Evolutionary conservation across 2,329 filamentous ascomycete species (phyloP).

Genomic region (Neonectria coccinea): DNA sequence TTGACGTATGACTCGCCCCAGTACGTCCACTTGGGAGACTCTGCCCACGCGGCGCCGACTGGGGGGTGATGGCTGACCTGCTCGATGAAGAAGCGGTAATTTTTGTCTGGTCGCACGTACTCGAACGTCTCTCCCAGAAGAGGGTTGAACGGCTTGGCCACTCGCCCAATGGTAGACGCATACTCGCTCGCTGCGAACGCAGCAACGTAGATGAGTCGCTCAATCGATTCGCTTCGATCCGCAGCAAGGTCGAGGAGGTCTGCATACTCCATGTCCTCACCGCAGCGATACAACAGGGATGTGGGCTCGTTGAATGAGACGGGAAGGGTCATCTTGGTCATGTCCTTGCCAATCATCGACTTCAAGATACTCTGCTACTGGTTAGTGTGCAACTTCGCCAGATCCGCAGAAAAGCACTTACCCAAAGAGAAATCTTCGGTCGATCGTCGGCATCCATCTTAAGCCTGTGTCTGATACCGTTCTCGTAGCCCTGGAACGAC

Average conservation of each 20-base stretch:
- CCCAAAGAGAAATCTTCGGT: slow-evolving; percentile 96
- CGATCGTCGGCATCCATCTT: slow-evolving; percentile 93
- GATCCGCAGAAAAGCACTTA: slow-evolving; percentile 59
- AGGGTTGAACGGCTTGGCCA: slow-evolving; percentile 98
- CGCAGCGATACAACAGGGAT: slow-evolving; percentile 91
- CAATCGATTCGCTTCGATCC: slow-evolving; percentile 85
- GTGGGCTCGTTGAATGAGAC: slow-evolving; percentile 99
- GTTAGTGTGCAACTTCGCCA: slow-evolving; percentile 36
- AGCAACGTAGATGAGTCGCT: slow-evolving; percentile 93
- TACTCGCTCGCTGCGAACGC: slow-evolving; percentile 97
- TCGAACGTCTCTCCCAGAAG: slow-evolving; percentile 97
- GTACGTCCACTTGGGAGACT: slow-evolving; percentile 95
- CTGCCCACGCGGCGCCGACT: slow-evolving; percentile 91
- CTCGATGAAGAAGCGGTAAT: slow-evolving; percentile 98
- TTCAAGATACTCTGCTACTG: slow-evolving; percentile 84
- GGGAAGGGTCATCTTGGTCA: slow-evolving; percentile 99
- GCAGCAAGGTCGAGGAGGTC: slow-evolving; percentile 91
- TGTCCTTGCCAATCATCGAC: slow-evolving; percentile 99
- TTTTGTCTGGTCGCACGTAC: slow-evolving; percentile 94
- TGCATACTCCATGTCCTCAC: slow-evolving; percentile 98
- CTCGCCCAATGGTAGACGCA: slow-evolving; percentile 94
- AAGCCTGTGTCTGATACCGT: slow-evolving; percentile 80
- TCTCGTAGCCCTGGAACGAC: slow-evolving; percentile 92
- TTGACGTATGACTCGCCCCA: slow-evolving; percentile 95
- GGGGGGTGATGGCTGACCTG: slow-evolving; percentile 98